Evolutionary conservation across 306 rosid species (phyloP), one percentile per base, ranked within the genome.

Genomic region (Pterocarpus macrocarpus): DNA sequence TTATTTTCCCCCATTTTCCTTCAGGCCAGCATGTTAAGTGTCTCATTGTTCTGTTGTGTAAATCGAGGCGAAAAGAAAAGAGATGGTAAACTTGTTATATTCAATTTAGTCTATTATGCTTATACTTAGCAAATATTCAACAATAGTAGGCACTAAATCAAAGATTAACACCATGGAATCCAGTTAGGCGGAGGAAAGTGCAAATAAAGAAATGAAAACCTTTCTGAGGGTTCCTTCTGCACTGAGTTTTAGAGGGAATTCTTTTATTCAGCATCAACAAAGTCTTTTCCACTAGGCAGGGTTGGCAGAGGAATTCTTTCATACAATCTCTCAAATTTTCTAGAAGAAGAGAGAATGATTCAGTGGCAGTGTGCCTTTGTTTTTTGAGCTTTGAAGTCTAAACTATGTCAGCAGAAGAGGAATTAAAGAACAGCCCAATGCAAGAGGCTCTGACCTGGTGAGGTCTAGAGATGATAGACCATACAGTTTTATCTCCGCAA

Each of bases 291-390:
- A 43, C 8, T 43, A 43, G 12, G 12, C 1, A 11, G 49, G 5
- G 12, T 43, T 43, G 12, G 12, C 12, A 43, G 41, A 0, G 12
- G 49, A 43, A 43, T 44, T 8, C 28, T 28, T 56, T 76, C 44
- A 59, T 28, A 76, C 17, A 68, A 72, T 58, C 64, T 81, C 77
- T 85, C 49, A 69, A 63, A 58, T 63, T 80, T 76, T 84, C 38
- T 7, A 28, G 65, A 36, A 62, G 22, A 33, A 64, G n/a, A 17
- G 44, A 13, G 28, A 28, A 69, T 33, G 34, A 75, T 68, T 78
- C 52, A 49, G 73, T 33, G 41, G 71, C 14, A 16, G 1, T 44
- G 43, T 66, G 64, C 69, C 64, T 47, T 28, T 64, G 36, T 22
- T 22, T n/a, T n/a, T n/a, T 22, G 28, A 22, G 58, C 55, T 36